Evolutionary conservation across 2,329 filamentous ascomycete genomes (phyloP), one percentile per base, ranked within the genome.

Genomic region (Aspergillus versicolor): DNA sequence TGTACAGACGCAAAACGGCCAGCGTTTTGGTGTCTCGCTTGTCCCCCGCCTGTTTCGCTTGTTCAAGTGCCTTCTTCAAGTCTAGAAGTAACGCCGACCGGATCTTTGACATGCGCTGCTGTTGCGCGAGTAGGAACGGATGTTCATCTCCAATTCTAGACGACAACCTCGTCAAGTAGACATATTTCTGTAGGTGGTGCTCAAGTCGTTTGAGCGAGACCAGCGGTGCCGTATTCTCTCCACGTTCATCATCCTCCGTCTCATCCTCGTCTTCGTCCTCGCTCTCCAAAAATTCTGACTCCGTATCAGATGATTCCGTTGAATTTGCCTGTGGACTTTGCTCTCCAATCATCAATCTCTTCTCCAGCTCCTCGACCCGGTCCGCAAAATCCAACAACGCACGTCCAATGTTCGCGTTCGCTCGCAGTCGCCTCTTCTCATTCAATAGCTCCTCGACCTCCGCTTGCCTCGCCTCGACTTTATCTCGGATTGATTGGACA

Each of bases 401-500:
- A 63, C 82, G 76, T n/a, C 82, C 85, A 11, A 83, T 63, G 64
- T 88, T 85, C 42, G 93, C 87, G 50, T 87, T 80, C 12, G 76
- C 74, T 57, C 85, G 81, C 5, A 92, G 82, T n/a, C 68, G 75
- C 60, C 80, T 82, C 68, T 92, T 84, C 72, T 95, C 86, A n/a
- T 77, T 73, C 54, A 91, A 79, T 51, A 92, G 74, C 4, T 70
- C 73, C 38, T 79, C 79, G 2, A 92, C 84, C 64, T 93, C 88
- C 19, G 75, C 74, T 22, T 84, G 85, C 61, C 88, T 82, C 57
- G 83, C 81, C 7, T 79, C 77, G 0, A 97, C 89, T 17, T 81
- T 82, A 9, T 77, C 78, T 69, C 86, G 86, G 48, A 97, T 82
- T 49, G 87, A 87, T 62, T 90, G 87, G 0, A 97, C 84, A 51